A percentile compares a stretch with the other conserved stretches of the same genome.
Conservation (phyloP, 2,329 filamentous ascomycete genomes). For the Ceratocystis variospora region DNA sequence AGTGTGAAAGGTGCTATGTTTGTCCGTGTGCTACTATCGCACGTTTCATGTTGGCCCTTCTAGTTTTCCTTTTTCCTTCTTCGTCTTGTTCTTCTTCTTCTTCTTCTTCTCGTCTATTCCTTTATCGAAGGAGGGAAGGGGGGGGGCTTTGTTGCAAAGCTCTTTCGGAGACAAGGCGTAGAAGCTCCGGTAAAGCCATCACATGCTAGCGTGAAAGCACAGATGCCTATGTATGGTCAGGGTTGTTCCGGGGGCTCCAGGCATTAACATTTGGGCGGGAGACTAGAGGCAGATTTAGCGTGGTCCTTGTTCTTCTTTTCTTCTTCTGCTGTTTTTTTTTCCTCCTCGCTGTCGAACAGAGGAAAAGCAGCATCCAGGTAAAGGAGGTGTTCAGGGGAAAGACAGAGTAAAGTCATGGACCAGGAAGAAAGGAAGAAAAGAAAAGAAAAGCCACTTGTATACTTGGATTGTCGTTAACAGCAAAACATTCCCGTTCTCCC, state of each 20-base stretch:
- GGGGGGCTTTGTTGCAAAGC: background rate
- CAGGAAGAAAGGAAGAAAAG: background rate
- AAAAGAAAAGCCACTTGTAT: background rate
- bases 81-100: too few species aligned
- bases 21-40: constrained; percentile 6
- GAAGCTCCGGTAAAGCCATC: constrained; percentile 1
- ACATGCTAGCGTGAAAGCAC: constrained; percentile 4
- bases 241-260: background rate
- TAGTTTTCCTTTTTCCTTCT: background rate
- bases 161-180: background rate
- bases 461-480: too few species aligned
- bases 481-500: background rate
- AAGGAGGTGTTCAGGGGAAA: background rate
- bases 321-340: background rate
- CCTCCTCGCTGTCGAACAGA: background rate
- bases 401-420: too few species aligned
- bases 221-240: background rate
- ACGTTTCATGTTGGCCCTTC: constrained; percentile 4
- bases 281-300: background rate
- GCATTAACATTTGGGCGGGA: background rate
- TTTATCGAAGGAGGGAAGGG: background rate
- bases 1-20: background rate
- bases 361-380: background rate
- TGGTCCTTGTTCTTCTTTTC: background rate
- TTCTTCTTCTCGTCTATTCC: background rate